A percentile compares a stretch with the other conserved stretches of the same genome.
phyloP scores from a whole-genome alignment of 1,284 basidiomycete genomes.

The Leccinum pallidistipes region DNA sequence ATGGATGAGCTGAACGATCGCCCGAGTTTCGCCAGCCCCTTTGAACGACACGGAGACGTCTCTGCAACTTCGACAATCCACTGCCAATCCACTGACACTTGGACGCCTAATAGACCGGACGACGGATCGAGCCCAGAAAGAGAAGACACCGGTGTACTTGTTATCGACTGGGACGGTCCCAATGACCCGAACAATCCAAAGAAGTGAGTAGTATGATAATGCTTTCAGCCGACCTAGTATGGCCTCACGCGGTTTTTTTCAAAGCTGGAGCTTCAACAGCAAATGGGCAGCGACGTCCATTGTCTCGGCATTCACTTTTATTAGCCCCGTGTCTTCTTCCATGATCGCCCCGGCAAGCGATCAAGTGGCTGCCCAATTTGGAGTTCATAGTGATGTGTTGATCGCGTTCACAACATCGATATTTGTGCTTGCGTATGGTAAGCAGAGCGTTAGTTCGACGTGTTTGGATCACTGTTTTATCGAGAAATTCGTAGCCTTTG shows the following conservation, averaged over 20 bases:
- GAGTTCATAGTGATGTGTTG: conserved; percentile 50
- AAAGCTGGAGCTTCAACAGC: conserved; percentile 47
- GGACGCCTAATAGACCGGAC: neutral
- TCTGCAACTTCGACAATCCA: conserved; percentile 16
- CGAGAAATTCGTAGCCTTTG: conserved; percentile 39
- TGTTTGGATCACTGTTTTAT: neutral
- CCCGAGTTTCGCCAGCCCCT: neutral
- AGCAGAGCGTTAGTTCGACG: conserved; percentile 2
- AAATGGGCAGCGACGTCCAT: conserved; percentile 52
- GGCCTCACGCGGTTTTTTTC: neutral
- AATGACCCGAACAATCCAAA: conserved; percentile 37
- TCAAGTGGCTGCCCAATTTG: conserved; percentile 55
- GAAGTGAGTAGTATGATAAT: conserved; percentile 27
- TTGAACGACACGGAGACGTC: conserved; percentile 1
- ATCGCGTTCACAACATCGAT: conserved; percentile 64
- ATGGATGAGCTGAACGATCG: neutral
- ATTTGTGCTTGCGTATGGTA: conserved; percentile 69
- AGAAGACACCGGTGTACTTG: conserved; percentile 5
- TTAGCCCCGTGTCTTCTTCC: conserved; percentile 51
- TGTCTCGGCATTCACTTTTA: conserved; percentile 52
- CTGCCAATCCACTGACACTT: neutral
- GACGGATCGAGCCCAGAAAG: neutral
- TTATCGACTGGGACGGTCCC: conserved; percentile 40
- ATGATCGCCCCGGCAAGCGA: conserved; percentile 69
- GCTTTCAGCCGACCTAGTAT: no score